Percentiles rank a stretch among this genome's conserved stretches.
phyloP scores from a whole-genome alignment of 2,329 filamentous ascomycete genomes.

The Albophoma yamanashiensis region DNA sequence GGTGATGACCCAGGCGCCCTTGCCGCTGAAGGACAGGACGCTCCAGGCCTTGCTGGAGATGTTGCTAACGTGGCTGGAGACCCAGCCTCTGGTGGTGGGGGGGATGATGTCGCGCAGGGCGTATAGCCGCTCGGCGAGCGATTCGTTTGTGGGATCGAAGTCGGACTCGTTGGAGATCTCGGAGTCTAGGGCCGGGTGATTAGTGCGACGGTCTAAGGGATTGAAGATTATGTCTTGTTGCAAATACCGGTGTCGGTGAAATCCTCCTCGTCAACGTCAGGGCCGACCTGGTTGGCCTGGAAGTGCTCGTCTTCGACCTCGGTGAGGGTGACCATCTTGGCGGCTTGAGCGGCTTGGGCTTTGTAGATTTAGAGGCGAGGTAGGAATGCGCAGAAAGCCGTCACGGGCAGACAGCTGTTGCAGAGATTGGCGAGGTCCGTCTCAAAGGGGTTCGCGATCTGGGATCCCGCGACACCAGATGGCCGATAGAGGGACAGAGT shows the following conservation, averaged over 20 bases:
- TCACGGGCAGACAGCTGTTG: background rate
- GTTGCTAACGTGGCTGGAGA: constrained; percentile 50
- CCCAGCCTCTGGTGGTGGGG: constrained; percentile 57
- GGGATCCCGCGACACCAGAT: background rate
- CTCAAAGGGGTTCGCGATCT: background rate
- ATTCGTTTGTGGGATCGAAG: constrained; percentile 47
- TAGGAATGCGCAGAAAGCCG: background rate
- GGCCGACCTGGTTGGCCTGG: constrained; percentile 55
- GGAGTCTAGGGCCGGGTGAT: constrained; percentile 44
- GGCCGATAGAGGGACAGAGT: background rate
- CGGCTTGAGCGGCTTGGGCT: constrained; percentile 6
- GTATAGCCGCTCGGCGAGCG: constrained; percentile 56
- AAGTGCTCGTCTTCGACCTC: constrained; percentile 98
- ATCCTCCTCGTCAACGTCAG: constrained; percentile 81
- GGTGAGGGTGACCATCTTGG: constrained; percentile 86
- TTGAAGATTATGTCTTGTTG: constrained; percentile 1
- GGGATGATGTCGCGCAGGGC: constrained; percentile 70
- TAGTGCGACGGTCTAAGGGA: constrained; percentile 3
- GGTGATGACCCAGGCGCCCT: constrained; percentile 82
- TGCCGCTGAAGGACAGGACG: constrained; percentile 63
- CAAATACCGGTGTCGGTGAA: constrained; percentile 82
- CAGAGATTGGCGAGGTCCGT: background rate
- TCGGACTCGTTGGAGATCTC: constrained; percentile 76
- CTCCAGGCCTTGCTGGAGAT: constrained; percentile 37
- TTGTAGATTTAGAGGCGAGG: background rate